Conservation (phyloP, 257 asterid species). For the Nicotiana tabacum region DNA sequence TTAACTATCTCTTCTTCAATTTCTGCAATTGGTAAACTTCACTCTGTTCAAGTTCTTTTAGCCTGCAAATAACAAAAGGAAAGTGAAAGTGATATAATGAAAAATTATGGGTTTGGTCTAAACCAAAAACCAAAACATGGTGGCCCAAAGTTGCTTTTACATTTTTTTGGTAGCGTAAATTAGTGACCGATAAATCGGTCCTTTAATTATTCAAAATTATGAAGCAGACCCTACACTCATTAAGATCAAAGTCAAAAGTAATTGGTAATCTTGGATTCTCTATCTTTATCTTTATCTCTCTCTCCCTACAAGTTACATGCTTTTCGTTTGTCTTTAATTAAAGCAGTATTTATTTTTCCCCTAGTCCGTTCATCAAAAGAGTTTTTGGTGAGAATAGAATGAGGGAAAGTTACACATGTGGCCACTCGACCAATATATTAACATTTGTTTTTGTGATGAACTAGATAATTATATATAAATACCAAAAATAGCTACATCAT, state of each 20-base stretch:
- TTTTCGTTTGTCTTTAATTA: too few relatives aligned
- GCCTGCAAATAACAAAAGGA: neutral
- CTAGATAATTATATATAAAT: too few relatives aligned
- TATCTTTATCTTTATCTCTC: too few relatives aligned
- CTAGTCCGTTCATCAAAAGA: too few relatives aligned
- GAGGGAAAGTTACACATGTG: too few relatives aligned
- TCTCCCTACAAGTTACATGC: too few relatives aligned
- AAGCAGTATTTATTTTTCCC: too few relatives aligned
- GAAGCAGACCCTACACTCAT: neutral
- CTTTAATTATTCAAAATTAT: slow-evolving; percentile 2
- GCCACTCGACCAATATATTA: too few relatives aligned
- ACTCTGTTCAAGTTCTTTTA: neutral
- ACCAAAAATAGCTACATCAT: too few relatives aligned
- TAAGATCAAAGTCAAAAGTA: neutral
- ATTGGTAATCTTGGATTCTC: neutral
- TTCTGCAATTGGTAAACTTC: neutral
- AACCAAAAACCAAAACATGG: neutral
- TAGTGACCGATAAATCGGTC: neutral
- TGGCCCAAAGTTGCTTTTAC: neutral
- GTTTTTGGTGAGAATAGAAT: too few relatives aligned
- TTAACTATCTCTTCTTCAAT: neutral
- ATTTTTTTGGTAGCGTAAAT: neutral
- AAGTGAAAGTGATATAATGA: neutral
- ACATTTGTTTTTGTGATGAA: too few relatives aligned
- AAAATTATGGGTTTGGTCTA: neutral